phyloP scores from a whole-genome alignment of 2,329 filamentous ascomycete genomes.

The Juglanconis juglandina region DNA sequence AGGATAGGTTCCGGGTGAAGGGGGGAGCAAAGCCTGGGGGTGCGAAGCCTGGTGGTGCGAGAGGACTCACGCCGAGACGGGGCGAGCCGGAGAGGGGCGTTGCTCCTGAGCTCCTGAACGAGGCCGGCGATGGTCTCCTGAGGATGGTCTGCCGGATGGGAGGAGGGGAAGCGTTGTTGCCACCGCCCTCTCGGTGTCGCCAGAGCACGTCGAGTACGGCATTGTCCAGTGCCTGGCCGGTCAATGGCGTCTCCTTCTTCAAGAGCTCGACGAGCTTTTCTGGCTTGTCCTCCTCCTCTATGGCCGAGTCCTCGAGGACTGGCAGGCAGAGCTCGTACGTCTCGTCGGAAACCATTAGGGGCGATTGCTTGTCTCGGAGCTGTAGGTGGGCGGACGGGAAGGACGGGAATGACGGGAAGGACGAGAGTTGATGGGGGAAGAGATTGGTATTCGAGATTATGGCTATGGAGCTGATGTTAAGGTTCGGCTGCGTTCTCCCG shows the following conservation, averaged over 20 bases:
- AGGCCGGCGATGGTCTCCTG: slow-evolving; percentile 85
- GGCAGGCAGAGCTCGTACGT: slow-evolving; percentile 89
- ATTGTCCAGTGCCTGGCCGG: slow-evolving; percentile 79
- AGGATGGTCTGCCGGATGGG: slow-evolving; percentile 86
- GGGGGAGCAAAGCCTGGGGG: slow-evolving; percentile 52
- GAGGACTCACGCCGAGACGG: slow-evolving; percentile 75
- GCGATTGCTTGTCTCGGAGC: neutral
- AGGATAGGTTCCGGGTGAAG: slow-evolving; percentile 65
- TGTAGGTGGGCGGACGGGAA: slow-evolving; percentile 5
- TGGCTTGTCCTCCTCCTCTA: slow-evolving; percentile 94
- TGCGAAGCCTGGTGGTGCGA: slow-evolving; percentile 73
- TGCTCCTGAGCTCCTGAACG: slow-evolving; percentile 74
- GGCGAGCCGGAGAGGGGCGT: slow-evolving; percentile 83
- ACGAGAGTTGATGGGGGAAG: neutral
- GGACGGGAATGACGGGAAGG: neutral
- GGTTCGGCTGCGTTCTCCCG: neutral
- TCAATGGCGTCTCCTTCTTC: slow-evolving; percentile 71
- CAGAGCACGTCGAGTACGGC: slow-evolving; percentile 86
- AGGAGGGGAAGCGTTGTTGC: slow-evolving; percentile 69
- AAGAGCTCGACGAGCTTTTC: slow-evolving; percentile 86
- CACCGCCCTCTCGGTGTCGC: slow-evolving; percentile 70
- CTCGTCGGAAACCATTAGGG: slow-evolving; percentile 81
- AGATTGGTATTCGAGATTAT: neutral
- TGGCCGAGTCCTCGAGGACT: slow-evolving; percentile 73
- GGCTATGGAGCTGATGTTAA: neutral